Base-by-base conservation (phyloP, 106 monocot species). In the Allium sativum region DNA sequence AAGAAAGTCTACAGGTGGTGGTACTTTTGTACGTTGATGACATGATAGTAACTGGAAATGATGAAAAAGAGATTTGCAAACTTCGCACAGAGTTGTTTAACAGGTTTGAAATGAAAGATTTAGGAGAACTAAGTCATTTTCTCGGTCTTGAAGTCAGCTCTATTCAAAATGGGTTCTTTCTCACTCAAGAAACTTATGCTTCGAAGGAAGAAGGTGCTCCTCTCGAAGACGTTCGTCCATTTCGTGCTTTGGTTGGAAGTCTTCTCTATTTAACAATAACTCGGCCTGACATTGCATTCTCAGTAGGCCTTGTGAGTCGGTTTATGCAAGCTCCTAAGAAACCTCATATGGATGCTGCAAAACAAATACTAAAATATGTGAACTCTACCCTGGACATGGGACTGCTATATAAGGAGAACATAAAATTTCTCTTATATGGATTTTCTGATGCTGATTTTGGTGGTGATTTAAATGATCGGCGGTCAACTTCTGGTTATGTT, bases 241-340 rank as follows among this genome's bases (percentile, higher is more conserved):
- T 15, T 18, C 55, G 54, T 9, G 11, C 54, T 17, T 55, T 67
- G 12, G 55, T 67, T 17, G 53, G 53, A 15, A 44, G 67, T 44
- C 55, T 55, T 42, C 17, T 55, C 0, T 67, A 67, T 6, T 67
- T 67, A 21, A 55, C 67, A 18, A 67, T 67, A 5, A 53, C 51
- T 53, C 17, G 66, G 8, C 53, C 15, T 6, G 66, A 53, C 53
- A 66, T 66, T 66, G 18, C 44, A 8, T 67, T 67, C 14, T 55
- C 54, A 9, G 42, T 67, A 45, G 55, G 67, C 1, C 44, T 56
- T 43, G 16, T 56, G 44, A 67, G 42, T 45, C 7, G 67, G 7
- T 67, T 44, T 42, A 66, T 66, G 53, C 66, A 52, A 18, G 22
- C 7, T 31, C 41, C 10, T 14, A 13, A 53, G n/a, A 67, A 67